These are phyloP conservation scores for Schwanniomyces etchellsii DNA, from an alignment of 1,139 yeast genomes.

Conservation along the genomic window DNA sequence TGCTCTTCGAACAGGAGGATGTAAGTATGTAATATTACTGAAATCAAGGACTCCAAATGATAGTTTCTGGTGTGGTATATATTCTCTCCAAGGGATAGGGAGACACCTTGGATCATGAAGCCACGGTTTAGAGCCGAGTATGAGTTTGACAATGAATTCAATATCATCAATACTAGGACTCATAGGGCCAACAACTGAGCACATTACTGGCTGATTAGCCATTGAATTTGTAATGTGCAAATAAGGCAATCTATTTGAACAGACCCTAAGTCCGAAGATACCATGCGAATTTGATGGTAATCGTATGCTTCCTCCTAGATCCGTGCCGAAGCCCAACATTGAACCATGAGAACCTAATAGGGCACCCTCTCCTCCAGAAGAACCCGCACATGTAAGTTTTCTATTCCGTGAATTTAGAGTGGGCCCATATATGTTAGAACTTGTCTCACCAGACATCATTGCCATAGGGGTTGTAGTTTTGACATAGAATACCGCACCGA, in stretches of 20 bases:
- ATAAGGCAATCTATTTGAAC: constrained; percentile 9
- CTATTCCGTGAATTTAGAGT: constrained; percentile 45
- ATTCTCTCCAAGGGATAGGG: constrained; percentile 8
- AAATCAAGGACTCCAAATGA: not conserved
- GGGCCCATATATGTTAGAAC: constrained; percentile 40
- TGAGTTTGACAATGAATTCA: constrained; percentile 13
- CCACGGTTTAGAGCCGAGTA: constrained; percentile 13
- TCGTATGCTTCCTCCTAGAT: constrained; percentile 17
- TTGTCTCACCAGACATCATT: constrained; percentile 48
- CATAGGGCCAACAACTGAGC: constrained; percentile 30
- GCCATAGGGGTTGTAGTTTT: constrained; percentile 59
- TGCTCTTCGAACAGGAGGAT: constrained; percentile 15
- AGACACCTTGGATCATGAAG: constrained; percentile 12
- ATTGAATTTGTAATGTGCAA: constrained; percentile 9
- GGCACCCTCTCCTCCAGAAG: constrained; percentile 62
- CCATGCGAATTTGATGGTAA: constrained; percentile 14
- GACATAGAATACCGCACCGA: constrained; percentile 52
- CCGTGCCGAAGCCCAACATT: constrained; percentile 33
- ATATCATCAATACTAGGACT: constrained; percentile 22
- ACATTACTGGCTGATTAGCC: constrained; percentile 10
- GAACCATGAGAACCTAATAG: constrained; percentile 45
- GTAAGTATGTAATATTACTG: constrained; percentile 1
- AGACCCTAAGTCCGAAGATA: constrained; percentile 12
- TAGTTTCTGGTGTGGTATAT: not conserved
- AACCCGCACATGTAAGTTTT: constrained; percentile 47